Evolutionary conservation across 805 yeast species (phyloP).

Genomic region (Kluyveromyces nonfermentans): DNA sequence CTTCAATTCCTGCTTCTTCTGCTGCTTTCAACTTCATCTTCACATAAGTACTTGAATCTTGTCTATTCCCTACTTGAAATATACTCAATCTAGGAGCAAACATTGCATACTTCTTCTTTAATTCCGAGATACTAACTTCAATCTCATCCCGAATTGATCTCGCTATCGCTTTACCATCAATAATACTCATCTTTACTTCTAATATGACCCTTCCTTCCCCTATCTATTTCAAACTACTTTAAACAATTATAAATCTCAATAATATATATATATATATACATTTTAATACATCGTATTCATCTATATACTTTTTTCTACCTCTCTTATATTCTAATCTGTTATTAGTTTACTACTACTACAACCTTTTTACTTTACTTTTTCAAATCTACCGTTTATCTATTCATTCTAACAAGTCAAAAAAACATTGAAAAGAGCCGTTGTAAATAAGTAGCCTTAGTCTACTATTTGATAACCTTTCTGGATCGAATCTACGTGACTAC

Average conservation of each 20-base stretch:
- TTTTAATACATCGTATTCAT: no score
- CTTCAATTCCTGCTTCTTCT: slow-evolving; percentile 65
- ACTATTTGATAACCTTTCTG: no score
- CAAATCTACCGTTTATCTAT: background rate
- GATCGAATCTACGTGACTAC: no score
- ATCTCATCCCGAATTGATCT: slow-evolving; percentile 42
- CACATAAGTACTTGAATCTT: slow-evolving; percentile 88
- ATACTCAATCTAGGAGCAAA: slow-evolving; percentile 74
- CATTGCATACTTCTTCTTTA: slow-evolving; percentile 35
- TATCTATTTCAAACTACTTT: background rate
- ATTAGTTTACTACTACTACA: background rate
- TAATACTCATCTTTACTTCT: slow-evolving; percentile 18
- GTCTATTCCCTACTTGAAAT: slow-evolving; percentile 82
- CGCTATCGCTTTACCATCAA: slow-evolving; percentile 57
- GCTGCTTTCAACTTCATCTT: slow-evolving; percentile 89
- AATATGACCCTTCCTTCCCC: background rate
- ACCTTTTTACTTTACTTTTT: background rate
- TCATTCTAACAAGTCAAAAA: background rate
- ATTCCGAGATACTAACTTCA: slow-evolving; percentile 38
- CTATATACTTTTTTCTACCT: no score
- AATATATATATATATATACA: background rate
- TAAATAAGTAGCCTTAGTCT: background rate
- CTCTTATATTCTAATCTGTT: background rate
- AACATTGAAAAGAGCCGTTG: background rate
- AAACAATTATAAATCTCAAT: background rate